Evolutionary conservation across 108 stramenopile species (phyloP).

Genomic region (Epithemia pelagica): DNA sequence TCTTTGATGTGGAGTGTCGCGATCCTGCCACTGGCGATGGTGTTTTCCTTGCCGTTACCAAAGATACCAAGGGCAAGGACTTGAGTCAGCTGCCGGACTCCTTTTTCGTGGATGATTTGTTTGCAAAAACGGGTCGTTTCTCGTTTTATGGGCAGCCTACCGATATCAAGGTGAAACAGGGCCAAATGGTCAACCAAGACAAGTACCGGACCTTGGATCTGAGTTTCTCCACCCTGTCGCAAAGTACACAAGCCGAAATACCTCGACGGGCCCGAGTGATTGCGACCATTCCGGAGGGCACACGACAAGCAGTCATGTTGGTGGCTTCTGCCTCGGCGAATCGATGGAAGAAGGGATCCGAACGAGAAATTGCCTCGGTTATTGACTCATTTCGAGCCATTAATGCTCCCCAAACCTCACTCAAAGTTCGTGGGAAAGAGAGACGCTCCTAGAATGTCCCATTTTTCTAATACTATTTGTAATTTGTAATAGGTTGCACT

Average conservation of each 20-base stretch:
- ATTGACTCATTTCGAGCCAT: slow-evolving; percentile 59
- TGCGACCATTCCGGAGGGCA: slow-evolving; percentile 61
- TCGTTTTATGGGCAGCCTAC: slow-evolving; percentile 79
- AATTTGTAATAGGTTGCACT: too few relatives aligned
- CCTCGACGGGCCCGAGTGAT: slow-evolving; percentile 61
- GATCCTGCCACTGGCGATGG: slow-evolving; percentile 74
- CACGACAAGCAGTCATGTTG: slow-evolving; percentile 71
- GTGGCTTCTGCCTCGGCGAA: slow-evolving; percentile 51
- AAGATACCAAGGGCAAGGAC: slow-evolving; percentile 31
- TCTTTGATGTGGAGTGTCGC: slow-evolving; percentile 78
- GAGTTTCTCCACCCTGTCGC: slow-evolving; percentile 60
- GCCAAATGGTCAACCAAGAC: slow-evolving; percentile 10
- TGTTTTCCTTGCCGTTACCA: slow-evolving; percentile 67
- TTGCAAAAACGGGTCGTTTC: slow-evolving; percentile 71
- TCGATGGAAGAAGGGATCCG: slow-evolving; percentile 64
- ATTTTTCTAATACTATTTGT: too few relatives aligned
- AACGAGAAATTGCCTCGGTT: slow-evolving; percentile 23
- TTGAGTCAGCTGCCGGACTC: slow-evolving; percentile 49
- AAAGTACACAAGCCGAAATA: slow-evolving; percentile 70
- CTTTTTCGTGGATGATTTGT: slow-evolving; percentile 54
- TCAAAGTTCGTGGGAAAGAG: slow-evolving; percentile 62
- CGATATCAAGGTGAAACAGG: slow-evolving; percentile 66
- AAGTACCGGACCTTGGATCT: slow-evolving; percentile 47
- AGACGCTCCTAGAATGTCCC: slow-evolving; percentile 8
- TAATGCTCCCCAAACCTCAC: slow-evolving; percentile 46